Evolutionary conservation across 345 rosid genomes (phyloP).

Genomic region (Psidium friedrichsthalianum): DNA sequence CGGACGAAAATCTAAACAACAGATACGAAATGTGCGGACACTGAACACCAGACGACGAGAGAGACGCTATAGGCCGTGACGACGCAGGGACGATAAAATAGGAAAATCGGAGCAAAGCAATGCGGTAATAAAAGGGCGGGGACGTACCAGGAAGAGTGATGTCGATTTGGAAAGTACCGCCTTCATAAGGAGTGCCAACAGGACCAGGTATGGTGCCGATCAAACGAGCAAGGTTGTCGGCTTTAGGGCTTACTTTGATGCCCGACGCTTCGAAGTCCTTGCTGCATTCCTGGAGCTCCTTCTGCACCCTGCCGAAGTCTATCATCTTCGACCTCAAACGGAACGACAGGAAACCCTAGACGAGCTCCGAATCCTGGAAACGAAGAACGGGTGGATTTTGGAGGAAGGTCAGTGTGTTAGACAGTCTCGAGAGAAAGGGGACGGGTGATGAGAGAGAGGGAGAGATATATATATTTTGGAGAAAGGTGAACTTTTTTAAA

Average conservation of each 20-base stretch:
- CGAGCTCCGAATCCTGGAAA: neutral
- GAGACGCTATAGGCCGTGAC: too few species aligned
- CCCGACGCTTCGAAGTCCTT: conserved; percentile 61
- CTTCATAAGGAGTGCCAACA: conserved; percentile 81
- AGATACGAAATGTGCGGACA: neutral
- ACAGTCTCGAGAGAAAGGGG: neutral
- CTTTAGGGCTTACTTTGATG: conserved; percentile 58
- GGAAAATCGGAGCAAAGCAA: neutral
- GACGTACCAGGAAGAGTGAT: conserved; percentile 60
- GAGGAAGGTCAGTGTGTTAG: neutral
- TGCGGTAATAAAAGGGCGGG: neutral
- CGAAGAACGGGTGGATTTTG: neutral
- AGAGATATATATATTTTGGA: neutral
- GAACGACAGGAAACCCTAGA: neutral
- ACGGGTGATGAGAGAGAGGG: neutral
- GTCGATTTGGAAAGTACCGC: conserved; percentile 80
- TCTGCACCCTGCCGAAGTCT: conserved; percentile 77
- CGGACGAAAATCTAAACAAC: neutral
- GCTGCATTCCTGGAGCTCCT: conserved; percentile 86
- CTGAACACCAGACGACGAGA: too few species aligned
- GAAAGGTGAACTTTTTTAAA: too few species aligned
- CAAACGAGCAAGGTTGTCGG: conserved; percentile 64
- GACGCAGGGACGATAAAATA: neutral
- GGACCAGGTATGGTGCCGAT: conserved; percentile 89
- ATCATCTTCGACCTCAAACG: conserved; percentile 26